Evolutionary conservation across 768 basidiomycete species (phyloP), one percentile per base, ranked within the genome.

Genomic region (Pisolithus albus): DNA sequence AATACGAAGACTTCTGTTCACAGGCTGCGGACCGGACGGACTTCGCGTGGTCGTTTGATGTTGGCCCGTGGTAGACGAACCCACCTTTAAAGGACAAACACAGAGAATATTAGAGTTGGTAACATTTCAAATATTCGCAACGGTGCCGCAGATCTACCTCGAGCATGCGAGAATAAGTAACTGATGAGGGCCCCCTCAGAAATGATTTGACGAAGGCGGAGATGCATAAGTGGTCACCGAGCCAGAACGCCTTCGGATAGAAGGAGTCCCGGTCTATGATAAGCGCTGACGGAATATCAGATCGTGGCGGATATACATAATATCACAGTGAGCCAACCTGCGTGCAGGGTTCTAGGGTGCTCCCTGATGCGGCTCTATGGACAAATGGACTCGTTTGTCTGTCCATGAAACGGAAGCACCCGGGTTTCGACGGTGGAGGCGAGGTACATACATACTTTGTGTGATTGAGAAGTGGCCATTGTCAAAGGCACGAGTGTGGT

Each of bases 41-140:
- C 34, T 15, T 34, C 34, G 11, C 34, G 34, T 34, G 34, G 13
- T 34, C 34, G 34, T 34, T 34, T 34, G 13, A 34, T 15, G 34
- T 15, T 34, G 34, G 11, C 34, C 34, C 15, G 11, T 34, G 34
- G 13, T 5, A 15, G 11, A 34, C 34, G 51, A 28, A 7, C 44
- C 47, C 36, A 43, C 11, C 30, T 26, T 39, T 26, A 39, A 38
- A 47, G 55, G 60, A 54, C 47, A 57, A 9, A 51, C 7, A 23
- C 34, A 47, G 7, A 18, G n/a, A 47, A 10, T 2, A n/a, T 47
- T 47, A 46, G 37, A 34, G 64, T 67, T 26, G 66, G n/a, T 13
- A n/a, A 3, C 45, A 64, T 67, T 67, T 69, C 56, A 66, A 67
- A 67, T 69, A 52, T 44, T 16, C 23, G 34, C 46, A 15, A 13